Conservation (phyloP, 768 basidiomycete genomes). For the Rossbeevera mucosa region DNA sequence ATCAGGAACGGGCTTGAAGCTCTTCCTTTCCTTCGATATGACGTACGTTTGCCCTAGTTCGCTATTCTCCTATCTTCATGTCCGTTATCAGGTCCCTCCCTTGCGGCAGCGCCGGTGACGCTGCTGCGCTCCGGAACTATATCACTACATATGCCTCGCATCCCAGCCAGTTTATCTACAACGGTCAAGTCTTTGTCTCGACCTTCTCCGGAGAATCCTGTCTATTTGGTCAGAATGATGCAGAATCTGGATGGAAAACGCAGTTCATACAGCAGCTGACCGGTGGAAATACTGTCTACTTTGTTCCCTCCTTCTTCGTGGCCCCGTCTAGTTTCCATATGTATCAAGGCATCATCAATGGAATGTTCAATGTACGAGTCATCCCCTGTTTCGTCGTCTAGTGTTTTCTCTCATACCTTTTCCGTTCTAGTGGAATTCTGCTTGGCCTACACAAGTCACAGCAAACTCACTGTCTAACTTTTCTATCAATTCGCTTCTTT, state of each 20-base stretch:
- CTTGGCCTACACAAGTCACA: slow-evolving; percentile 67
- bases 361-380: slow-evolving; percentile 52
- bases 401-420: slow-evolving; percentile 7
- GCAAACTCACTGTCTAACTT: slow-evolving; percentile 9
- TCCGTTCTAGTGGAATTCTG: slow-evolving; percentile 65
- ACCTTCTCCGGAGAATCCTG: slow-evolving; percentile 71
- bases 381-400: slow-evolving; percentile 5
- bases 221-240: slow-evolving; percentile 54
- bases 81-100: slow-evolving; percentile 44
- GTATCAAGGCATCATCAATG: slow-evolving; percentile 49
- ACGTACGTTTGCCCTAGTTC: slow-evolving; percentile 38
- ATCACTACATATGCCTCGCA: slow-evolving; percentile 51
- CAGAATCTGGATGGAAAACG: slow-evolving; percentile 51
- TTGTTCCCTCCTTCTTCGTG: slow-evolving; percentile 69
- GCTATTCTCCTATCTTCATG: not conserved
- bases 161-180: slow-evolving; percentile 53
- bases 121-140: slow-evolving; percentile 45
- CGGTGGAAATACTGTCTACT: slow-evolving; percentile 46
- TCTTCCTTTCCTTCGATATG: slow-evolving; percentile 81
- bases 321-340: slow-evolving; percentile 45
- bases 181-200: slow-evolving; percentile 52
- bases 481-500: slow-evolving; percentile 17
- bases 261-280: slow-evolving; percentile 48
- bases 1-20: slow-evolving; percentile 55
- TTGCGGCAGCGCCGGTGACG: slow-evolving; percentile 47